Evolutionary conservation across 2,329 filamentous ascomycete genomes (phyloP).

Genomic region (Pseudopithomyces chartarum): DNA sequence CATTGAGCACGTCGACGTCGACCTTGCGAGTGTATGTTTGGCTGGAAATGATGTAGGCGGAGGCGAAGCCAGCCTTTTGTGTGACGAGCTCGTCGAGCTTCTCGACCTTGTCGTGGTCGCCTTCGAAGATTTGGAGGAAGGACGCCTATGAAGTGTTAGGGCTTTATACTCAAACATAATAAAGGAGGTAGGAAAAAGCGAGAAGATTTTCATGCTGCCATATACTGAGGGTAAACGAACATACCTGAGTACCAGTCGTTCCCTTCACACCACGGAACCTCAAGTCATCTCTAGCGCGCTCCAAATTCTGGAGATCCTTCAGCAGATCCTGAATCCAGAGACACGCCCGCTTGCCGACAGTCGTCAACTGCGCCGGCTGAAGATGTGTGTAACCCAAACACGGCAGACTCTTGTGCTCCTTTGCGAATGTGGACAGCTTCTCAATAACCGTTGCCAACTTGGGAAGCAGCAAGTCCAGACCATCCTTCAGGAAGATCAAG

Average conservation of each 20-base stretch:
- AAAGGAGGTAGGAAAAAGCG: not conserved
- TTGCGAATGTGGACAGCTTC: slow-evolving; percentile 74
- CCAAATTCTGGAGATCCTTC: slow-evolving; percentile 76
- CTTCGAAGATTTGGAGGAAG: slow-evolving; percentile 72
- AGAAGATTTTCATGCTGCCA: not conserved
- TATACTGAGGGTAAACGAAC: not conserved
- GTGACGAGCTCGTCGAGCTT: slow-evolving; percentile 67
- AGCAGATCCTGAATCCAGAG: slow-evolving; percentile 78
- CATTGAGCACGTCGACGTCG: slow-evolving; percentile 79
- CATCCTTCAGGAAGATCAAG: slow-evolving; percentile 76
- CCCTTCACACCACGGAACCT: slow-evolving; percentile 69
- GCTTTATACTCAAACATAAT: not conserved
- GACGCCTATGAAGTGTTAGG: slow-evolving; percentile 60
- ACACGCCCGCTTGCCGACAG: slow-evolving; percentile 70
- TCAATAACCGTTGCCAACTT: slow-evolving; percentile 80
- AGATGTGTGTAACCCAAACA: slow-evolving; percentile 79
- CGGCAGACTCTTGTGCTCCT: slow-evolving; percentile 73
- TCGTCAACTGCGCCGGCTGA: slow-evolving; percentile 67
- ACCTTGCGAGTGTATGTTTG: slow-evolving; percentile 83
- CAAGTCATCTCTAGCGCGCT: slow-evolving; percentile 70
- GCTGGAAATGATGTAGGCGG: slow-evolving; percentile 67
- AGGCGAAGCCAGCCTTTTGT: slow-evolving; percentile 67
- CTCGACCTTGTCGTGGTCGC: slow-evolving; percentile 65
- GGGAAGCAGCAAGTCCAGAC: slow-evolving; percentile 73
- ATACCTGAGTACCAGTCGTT: slow-evolving; percentile 49